A percentile compares a stretch with the other conserved stretches of the same genome.
phyloP scores from a whole-genome alignment of 1,284 basidiomycete genomes.

The Singerocomus inundabilis region DNA sequence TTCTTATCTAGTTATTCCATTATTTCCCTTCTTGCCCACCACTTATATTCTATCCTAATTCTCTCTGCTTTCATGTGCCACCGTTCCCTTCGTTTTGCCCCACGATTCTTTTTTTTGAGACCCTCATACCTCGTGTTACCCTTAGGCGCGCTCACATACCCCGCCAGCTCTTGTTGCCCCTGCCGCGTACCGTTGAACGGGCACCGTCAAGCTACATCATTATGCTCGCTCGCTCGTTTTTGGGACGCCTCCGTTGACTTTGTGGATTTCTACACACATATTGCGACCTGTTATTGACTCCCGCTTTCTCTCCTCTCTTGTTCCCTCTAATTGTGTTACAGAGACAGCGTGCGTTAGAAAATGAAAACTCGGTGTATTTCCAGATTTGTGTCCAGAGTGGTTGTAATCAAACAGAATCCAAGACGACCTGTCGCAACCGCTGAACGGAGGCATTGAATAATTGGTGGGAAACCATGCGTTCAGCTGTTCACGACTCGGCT shows the following conservation, averaged over 20 bases:
- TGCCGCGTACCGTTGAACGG: slow-evolving; percentile 18
- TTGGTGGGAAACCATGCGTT: no score
- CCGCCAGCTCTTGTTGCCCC: slow-evolving; percentile 7
- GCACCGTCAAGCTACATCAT: slow-evolving; percentile 24
- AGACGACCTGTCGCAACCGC: not conserved
- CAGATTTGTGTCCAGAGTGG: slow-evolving; percentile 9
- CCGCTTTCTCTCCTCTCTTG: slow-evolving; percentile 5
- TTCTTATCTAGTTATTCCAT: slow-evolving; percentile 30
- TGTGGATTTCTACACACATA: slow-evolving; percentile 7
- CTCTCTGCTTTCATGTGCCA: slow-evolving; percentile 20
- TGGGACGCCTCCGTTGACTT: slow-evolving; percentile 13
- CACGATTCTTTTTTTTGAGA: slow-evolving; percentile 14
- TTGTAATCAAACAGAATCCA: slow-evolving; percentile 1
- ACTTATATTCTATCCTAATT: slow-evolving; percentile 28
- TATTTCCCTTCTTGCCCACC: slow-evolving; percentile 17
- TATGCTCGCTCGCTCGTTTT: slow-evolving; percentile 31
- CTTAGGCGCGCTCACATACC: slow-evolving; percentile 26
- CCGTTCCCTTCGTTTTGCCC: slow-evolving; percentile 21
- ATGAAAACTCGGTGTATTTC: slow-evolving; percentile 19
- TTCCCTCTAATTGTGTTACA: slow-evolving; percentile 11
- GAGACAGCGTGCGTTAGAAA: slow-evolving; percentile 10
- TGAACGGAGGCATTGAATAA: no score
- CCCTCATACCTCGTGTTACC: slow-evolving; percentile 23
- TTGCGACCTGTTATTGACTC: slow-evolving; percentile 29
- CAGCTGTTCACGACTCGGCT: no score